These are phyloP conservation scores for Penicillium ochrochloron DNA, from an alignment of 495 filamentous ascomycete genomes.

Conservation along the genomic window DNA sequence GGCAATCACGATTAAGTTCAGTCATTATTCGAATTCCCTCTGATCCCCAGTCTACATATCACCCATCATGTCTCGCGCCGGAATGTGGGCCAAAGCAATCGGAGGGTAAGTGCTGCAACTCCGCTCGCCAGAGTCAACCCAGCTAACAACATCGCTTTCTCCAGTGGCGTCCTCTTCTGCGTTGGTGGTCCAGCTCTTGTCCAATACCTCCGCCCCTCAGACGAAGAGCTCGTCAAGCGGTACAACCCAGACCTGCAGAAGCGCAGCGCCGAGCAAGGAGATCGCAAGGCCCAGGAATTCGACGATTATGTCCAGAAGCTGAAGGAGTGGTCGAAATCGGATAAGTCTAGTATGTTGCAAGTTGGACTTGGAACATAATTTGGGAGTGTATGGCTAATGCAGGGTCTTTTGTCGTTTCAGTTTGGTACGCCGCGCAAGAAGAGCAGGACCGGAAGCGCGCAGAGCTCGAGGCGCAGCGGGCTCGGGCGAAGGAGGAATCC, in stretches of 20 bases:
- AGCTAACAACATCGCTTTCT: slow-evolving; percentile 17
- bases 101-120: slow-evolving; percentile 46
- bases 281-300: slow-evolving; percentile 78
- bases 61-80: slow-evolving; percentile 53
- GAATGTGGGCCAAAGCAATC: slow-evolving; percentile 60
- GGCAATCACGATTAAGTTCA: background rate
- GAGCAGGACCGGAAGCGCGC: slow-evolving; percentile 56
- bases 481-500: slow-evolving; percentile 54
- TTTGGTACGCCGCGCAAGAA: slow-evolving; percentile 76
- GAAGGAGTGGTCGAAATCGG: slow-evolving; percentile 87
- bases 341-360: slow-evolving; percentile 72
- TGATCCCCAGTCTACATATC: background rate
- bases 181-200: slow-evolving; percentile 86
- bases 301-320: slow-evolving; percentile 81
- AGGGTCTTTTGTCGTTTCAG: slow-evolving; percentile 43
- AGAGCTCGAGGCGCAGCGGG: slow-evolving; percentile 51
- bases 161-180: slow-evolving; percentile 68
- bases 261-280: slow-evolving; percentile 73
- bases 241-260: slow-evolving; percentile 95
- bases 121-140: background rate
- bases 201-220: slow-evolving; percentile 78
- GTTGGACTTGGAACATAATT: background rate
- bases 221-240: slow-evolving; percentile 88
- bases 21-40: too few species aligned
- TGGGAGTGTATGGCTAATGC: background rate